Percentiles rank a stretch among this genome's conserved stretches.
These are phyloP conservation scores for Ricinus communis DNA, from an alignment of 345 rosid genomes.

Conservation along the genomic window DNA sequence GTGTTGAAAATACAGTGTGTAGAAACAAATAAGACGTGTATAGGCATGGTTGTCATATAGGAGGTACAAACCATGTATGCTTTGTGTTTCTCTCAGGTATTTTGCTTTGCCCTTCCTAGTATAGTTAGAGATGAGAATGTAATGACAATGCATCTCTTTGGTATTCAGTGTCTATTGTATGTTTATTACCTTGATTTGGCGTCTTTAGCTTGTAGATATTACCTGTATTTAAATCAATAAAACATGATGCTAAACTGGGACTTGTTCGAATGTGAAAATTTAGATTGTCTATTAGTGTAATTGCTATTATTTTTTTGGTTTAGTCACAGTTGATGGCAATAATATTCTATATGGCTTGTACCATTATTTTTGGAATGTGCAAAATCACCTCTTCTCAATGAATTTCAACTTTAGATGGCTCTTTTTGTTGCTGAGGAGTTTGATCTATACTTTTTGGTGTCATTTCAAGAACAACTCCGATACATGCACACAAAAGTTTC, in stretches of 20 bases:
- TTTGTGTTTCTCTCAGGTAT: background rate
- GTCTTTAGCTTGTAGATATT: background rate
- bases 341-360: too few relatives aligned
- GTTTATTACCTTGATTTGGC: background rate
- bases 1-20: background rate
- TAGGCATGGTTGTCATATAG: background rate
- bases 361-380: too few relatives aligned
- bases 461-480: too few relatives aligned
- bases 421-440: too few relatives aligned
- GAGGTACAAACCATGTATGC: background rate
- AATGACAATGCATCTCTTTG: background rate
- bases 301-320: too few relatives aligned
- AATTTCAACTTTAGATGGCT: background rate
- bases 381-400: background rate
- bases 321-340: too few relatives aligned
- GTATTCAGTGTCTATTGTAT: background rate
- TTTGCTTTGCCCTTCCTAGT: background rate
- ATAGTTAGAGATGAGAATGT: background rate
- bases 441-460: too few relatives aligned
- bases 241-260: background rate
- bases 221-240: slow-evolving; percentile 1
- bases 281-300: too few relatives aligned
- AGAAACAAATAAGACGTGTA: slow-evolving; percentile 6
- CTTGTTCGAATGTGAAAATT: too few relatives aligned
- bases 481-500: too few relatives aligned